phyloP scores from a whole-genome alignment of 2,329 filamentous ascomycete genomes.

The Aspergillus ustus region DNA sequence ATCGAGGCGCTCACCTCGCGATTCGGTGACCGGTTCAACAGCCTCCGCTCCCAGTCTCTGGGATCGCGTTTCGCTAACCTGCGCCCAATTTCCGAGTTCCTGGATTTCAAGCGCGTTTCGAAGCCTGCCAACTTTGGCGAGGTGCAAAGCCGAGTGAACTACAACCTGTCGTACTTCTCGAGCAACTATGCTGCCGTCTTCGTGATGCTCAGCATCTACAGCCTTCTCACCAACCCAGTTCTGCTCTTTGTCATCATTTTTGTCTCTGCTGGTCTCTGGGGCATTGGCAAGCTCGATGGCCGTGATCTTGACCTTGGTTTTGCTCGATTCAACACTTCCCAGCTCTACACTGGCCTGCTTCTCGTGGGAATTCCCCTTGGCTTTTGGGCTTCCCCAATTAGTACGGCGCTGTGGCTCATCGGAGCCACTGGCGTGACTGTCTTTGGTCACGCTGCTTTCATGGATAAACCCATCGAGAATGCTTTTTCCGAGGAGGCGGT shows the following conservation, averaged over 20 bases:
- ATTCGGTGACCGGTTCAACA: slow-evolving; percentile 87
- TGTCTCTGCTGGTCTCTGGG: slow-evolving; percentile 82
- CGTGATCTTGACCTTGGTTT: slow-evolving; percentile 85
- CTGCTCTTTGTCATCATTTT: slow-evolving; percentile 93
- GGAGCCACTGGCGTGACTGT: slow-evolving; percentile 93
- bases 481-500: slow-evolving; percentile 99
- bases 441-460: slow-evolving; percentile 88
- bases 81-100: slow-evolving; percentile 87
- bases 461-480: slow-evolving; percentile 99
- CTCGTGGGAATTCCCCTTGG: slow-evolving; percentile 82
- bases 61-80: slow-evolving; percentile 88
- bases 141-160: slow-evolving; percentile 90
- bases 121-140: slow-evolving; percentile 92
- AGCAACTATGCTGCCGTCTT: slow-evolving; percentile 98
- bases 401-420: slow-evolving; percentile 90
- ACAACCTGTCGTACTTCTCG: slow-evolving; percentile 95
- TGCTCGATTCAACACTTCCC: slow-evolving; percentile 82
- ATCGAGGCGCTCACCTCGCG: slow-evolving; percentile 89
- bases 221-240: slow-evolving; percentile 81
- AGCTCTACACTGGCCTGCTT: slow-evolving; percentile 89
- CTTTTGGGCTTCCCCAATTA: slow-evolving; percentile 81
- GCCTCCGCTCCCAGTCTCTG: slow-evolving; percentile 78
- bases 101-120: slow-evolving; percentile 92
- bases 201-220: slow-evolving; percentile 94
- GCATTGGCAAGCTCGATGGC: slow-evolving; percentile 88